Conservation (phyloP, 1,284 basidiomycete genomes). For the Marasmius tenuissimus region DNA sequence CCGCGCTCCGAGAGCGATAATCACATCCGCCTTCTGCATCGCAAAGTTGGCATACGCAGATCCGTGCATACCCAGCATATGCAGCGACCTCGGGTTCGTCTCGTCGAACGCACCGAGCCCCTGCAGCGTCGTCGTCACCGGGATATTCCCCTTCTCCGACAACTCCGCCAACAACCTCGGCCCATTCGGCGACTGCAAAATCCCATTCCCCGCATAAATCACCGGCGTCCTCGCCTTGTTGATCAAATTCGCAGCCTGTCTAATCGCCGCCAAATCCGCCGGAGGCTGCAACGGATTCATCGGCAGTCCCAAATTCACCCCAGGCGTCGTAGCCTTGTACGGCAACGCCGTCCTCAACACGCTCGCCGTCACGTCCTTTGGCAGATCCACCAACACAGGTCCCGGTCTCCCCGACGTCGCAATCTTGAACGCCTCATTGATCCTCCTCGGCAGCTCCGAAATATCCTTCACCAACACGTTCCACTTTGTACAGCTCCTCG, state of each 20-base stretch:
- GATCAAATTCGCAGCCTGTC: constrained; percentile 87
- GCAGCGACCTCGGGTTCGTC: constrained; percentile 81
- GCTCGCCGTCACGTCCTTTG: constrained; percentile 96
- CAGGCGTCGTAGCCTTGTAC: constrained; percentile 86
- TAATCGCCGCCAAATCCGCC: constrained; percentile 69
- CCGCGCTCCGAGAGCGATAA: constrained; percentile 94
- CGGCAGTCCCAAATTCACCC: constrained; percentile 76
- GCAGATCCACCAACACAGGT: constrained; percentile 95
- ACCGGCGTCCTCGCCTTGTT: constrained; percentile 90
- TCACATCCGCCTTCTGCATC: constrained; percentile 96
- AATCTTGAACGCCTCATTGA: constrained; percentile 99
- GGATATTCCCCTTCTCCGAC: constrained; percentile 86
- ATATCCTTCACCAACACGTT: constrained; percentile 99
- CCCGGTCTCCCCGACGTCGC: constrained; percentile 96
- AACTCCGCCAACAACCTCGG: constrained; percentile 85
- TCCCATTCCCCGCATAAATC: constrained; percentile 93
- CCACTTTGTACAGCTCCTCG: constrained; percentile 97
- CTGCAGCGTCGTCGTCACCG: constrained; percentile 95
- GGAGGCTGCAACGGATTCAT: constrained; percentile 65
- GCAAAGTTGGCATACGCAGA: constrained; percentile 96
- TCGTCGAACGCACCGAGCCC: constrained; percentile 97
- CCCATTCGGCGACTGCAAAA: constrained; percentile 82
- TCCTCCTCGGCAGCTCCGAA: constrained; percentile 88
- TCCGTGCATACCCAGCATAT: constrained; percentile 99
- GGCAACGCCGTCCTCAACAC: constrained; percentile 88